Base-by-base conservation (phyloP, 2,329 filamentous ascomycete genomes). In the Cytospora schulzeri region DNA sequence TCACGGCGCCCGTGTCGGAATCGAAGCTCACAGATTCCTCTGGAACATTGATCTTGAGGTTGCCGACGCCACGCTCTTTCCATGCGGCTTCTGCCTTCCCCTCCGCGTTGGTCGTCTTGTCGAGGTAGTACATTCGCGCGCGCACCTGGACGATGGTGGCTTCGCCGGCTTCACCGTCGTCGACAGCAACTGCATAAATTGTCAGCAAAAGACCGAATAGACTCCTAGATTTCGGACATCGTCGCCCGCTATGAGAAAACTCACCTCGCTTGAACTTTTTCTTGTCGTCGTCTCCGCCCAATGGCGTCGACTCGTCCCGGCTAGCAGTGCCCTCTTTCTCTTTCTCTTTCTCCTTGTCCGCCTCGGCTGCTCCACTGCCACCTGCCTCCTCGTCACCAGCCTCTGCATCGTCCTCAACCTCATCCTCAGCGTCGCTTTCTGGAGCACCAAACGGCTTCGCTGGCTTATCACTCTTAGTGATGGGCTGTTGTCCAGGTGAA, bases 111-210 rank as follows among this genome's bases (percentile, higher is more conserved):
- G 60, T 51, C 8, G 57, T 51, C 68, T 86, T 86, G 68, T 90
- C 87, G 71, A 95, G 90, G 64, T 89, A 85, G 79, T 92, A 98
- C 65, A 98, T 85, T 76, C 96, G 96, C 24, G 92, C 90, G 68
- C 93, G 89, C 65, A 90, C 87, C 53, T 87, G 85, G 73, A 94
- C 85, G 57, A 92, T 79, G 1, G 91, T 94, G 24, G 83, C 82
- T 75, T 98, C 94, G 57, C 88, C 88, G 71, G 93, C 88, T 77
- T 98, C 94, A 63, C 94, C 94, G 59, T 95, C 94, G 74, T 96
- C 90, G 51, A 94, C 85, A 56, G 80, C 79, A 31, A 88, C 86
- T 93, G 70, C 61, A 15, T 53, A 24, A 63, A 67, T 38, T 65
- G 22, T 60, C 19, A 58, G 45, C 28, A 28, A n/a, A n/a, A 15